Percentiles rank a stretch among this genome's conserved stretches.
These are phyloP conservation scores for Eimeria tenella DNA, from an alignment of 169 alveolate species.

Conservation along the genomic window DNA sequence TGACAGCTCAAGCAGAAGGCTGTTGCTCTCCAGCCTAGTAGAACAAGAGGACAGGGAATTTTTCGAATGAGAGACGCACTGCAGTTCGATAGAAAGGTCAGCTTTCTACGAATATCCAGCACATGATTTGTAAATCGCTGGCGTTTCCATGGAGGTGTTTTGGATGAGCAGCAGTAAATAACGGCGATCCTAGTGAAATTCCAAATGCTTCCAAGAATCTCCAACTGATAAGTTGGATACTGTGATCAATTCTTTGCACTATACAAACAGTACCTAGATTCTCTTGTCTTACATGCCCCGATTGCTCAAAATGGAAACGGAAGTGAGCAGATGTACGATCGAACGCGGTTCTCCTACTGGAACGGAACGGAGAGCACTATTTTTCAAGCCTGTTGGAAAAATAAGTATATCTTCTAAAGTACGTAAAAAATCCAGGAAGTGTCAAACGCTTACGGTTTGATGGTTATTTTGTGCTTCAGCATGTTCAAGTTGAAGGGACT, in stretches of 20 bases:
- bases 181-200: background rate
- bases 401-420: background rate
- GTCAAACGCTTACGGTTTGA: background rate
- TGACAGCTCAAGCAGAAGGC: background rate
- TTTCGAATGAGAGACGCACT: background rate
- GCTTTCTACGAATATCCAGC: background rate
- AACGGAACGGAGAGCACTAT: constrained; percentile 5
- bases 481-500: background rate
- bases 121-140: background rate
- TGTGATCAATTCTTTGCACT: background rate
- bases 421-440: background rate
- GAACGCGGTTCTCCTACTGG: too few relatives aligned
- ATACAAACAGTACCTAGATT: background rate
- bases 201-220: background rate
- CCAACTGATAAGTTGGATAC: background rate
- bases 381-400: background rate
- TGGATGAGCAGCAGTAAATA: background rate
- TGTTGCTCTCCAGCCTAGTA: background rate
- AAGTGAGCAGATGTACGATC: background rate
- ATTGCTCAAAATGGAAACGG: background rate
- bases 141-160: background rate
- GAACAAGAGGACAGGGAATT: background rate
- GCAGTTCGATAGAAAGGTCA: background rate
- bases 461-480: background rate
- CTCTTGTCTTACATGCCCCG: background rate